Base-by-base conservation (phyloP, 257 asterid genomes). In the Jacaranda mimosifolia region DNA sequence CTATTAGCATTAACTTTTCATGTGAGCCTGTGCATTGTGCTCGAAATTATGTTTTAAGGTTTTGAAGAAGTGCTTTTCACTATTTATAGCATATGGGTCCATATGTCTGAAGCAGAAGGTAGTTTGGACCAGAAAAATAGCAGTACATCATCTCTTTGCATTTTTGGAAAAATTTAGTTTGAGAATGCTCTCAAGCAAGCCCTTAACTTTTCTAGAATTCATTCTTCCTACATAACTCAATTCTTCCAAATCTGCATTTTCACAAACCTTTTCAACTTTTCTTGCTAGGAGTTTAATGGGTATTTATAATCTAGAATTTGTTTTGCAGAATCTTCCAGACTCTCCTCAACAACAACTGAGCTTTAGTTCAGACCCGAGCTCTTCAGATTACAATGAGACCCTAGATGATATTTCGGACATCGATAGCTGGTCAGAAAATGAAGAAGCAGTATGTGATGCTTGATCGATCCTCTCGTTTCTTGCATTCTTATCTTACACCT, bases 391-490 rank as follows among this genome's bases (percentile, higher is more conserved):
- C 72, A 76, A 77, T n/a, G 90, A 84, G 77, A 63, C 59, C 68
- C 67, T 77, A 13, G 70, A 45, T 67, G 85, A 74, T 69, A 36
- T 79, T 9, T 77, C 83, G 1, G 87, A 85, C 17, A 13, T 71
- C 6, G 86, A 79, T 71, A 77, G 83, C 69, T 83, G 85, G 81
- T 79, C 89, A 39, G 91, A 78, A 49, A 39, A 72, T 46, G 85
- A 73, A 58, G 40, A 63, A 57, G 83, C 59, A 68, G 79, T 80
- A 63, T 74, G 76, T 59, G 73, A 51, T 73, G 59, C 52, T 53
- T 26, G 32, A 26, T 26, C 32, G 2, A 26, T 26, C 32, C 32
- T 26, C 32, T 26, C 32, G 32, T 26, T 26, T 26, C 32, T 26
- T 26, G 32, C 32, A 26, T 26, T 26, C 32, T 26, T 26, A 26